Percentiles rank a stretch among this genome's conserved stretches.
These are phyloP conservation scores for Melaleuca alternifolia DNA, from an alignment of 345 rosid species.

Conservation along the genomic window DNA sequence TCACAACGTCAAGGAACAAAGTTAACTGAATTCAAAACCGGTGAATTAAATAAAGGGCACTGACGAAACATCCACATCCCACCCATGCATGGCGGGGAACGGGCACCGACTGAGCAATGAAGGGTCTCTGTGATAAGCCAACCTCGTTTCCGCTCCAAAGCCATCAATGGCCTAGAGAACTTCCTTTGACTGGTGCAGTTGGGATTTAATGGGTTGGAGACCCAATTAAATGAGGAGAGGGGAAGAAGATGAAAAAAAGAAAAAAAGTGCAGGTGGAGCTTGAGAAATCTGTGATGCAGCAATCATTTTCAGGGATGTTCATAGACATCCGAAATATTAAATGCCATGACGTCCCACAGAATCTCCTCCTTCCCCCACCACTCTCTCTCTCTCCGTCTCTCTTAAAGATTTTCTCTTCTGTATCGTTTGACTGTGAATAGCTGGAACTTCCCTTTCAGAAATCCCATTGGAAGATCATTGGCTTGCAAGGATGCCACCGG, in stretches of 20 bases:
- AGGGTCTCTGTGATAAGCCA: background rate
- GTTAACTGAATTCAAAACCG: background rate
- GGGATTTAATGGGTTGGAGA: background rate
- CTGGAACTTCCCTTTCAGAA: background rate
- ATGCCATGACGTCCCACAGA: background rate
- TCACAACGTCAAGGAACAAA: background rate
- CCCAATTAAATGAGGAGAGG: background rate
- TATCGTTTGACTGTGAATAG: background rate
- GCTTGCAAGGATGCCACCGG: background rate
- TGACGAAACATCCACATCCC: background rate
- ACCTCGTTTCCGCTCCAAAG: background rate
- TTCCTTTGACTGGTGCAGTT: background rate
- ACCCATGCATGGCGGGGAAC: background rate
- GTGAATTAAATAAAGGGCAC: background rate
- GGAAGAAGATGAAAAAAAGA: background rate
- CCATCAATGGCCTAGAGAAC: background rate
- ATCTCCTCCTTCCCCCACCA: background rate
- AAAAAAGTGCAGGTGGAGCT: background rate
- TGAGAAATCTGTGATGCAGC: background rate
- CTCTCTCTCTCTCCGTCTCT: background rate
- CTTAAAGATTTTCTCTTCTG: background rate
- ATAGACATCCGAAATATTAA: background rate
- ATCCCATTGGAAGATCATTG: background rate
- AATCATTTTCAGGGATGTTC: background rate
- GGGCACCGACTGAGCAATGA: background rate